Evolutionary conservation across 148 eudicot species (phyloP).

Genomic region (Chenopodium quinoa): DNA sequence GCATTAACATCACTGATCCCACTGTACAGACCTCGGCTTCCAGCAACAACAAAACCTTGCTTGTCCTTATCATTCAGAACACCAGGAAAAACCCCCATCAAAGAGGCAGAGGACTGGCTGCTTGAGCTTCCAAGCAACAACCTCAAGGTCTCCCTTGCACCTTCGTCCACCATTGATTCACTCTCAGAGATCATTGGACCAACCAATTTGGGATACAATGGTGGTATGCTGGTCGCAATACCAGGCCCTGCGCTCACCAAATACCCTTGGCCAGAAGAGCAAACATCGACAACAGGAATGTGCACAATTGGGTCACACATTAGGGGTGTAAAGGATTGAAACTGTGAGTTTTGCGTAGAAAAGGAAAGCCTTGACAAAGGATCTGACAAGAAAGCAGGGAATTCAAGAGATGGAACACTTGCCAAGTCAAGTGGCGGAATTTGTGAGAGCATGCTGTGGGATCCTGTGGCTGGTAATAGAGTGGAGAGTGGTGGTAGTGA

Average conservation of each 20-base stretch:
- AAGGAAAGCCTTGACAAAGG: slow-evolving; percentile 55
- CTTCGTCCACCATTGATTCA: slow-evolving; percentile 61
- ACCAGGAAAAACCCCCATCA: slow-evolving; percentile 52
- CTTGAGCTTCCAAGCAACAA: slow-evolving; percentile 62
- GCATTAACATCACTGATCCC: slow-evolving; percentile 62
- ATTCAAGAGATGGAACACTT: slow-evolving; percentile 45
- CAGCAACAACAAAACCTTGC: slow-evolving; percentile 45
- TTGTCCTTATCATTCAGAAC: slow-evolving; percentile 41
- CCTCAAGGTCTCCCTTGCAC: slow-evolving; percentile 85
- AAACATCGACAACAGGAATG: slow-evolving; percentile 74
- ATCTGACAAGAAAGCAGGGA: slow-evolving; percentile 56
- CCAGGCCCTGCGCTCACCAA: slow-evolving; percentile 81
- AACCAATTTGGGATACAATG: slow-evolving; percentile 47
- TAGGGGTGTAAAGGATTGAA: slow-evolving; percentile 69
- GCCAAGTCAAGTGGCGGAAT: slow-evolving; percentile 41
- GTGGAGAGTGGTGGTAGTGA: slow-evolving; percentile 69
- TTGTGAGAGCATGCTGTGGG: slow-evolving; percentile 40
- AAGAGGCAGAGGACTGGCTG: slow-evolving; percentile 42
- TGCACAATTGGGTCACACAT: slow-evolving; percentile 90
- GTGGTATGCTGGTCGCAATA: slow-evolving; percentile 53
- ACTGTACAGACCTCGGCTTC: slow-evolving; percentile 68
- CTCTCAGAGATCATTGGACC: slow-evolving; percentile 52
- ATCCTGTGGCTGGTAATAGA: slow-evolving; percentile 47
- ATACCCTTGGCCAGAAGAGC: slow-evolving; percentile 90
- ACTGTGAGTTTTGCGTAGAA: slow-evolving; percentile 50